Base-by-base conservation (phyloP, 306 rosid species). In the Fragaria nilgerrensis region DNA sequence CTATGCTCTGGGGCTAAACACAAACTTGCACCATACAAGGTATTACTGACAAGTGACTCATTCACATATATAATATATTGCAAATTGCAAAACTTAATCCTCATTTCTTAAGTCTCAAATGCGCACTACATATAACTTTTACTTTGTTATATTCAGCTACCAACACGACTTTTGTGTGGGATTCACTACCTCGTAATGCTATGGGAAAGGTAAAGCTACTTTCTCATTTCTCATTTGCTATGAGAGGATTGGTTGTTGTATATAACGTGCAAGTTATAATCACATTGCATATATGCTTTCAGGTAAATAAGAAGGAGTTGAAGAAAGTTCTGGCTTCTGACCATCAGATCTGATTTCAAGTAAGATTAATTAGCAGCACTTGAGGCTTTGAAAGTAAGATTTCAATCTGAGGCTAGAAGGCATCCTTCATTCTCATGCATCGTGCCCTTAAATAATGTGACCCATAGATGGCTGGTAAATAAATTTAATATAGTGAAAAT, bases 21-120 rank as follows among this genome's bases (percentile, higher is more conserved):
- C 80, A 95, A 89, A 78, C 85, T 95, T 75, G 97, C 97, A 69
- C 97, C 98, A 69, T 95, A 90, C 91, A 95, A 95, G 98, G 98
- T 95, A 82, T 37, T 82, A 43, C 62, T 75, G 76, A 17, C 58
- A 5, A 36, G 32, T 2, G 44, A 19, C 67, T 80, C 52, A 12
- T 70, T 71, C 45, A 5, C 65, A 36, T 22, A 36, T 13, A 3
- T 37, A 36, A 36, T 22, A 36, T 13, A 3, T 37, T 58, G 13
- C 68, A 56, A 41, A 56, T 41, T 55, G 47, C 37, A 43, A 8
- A 19, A 37, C 53, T 14, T 14, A 17, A 56, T 56, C 58, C 52
- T 70, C 39, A 27, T 37, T 55, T 55, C 77, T 70, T 23, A 48
- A 70, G 19, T 64, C 69, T 64, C 45, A 34, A 34, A n/a, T 70